Evolutionary conservation across 2,329 filamentous ascomycete species (phyloP).

Genomic region (Alternaria sp.): DNA sequence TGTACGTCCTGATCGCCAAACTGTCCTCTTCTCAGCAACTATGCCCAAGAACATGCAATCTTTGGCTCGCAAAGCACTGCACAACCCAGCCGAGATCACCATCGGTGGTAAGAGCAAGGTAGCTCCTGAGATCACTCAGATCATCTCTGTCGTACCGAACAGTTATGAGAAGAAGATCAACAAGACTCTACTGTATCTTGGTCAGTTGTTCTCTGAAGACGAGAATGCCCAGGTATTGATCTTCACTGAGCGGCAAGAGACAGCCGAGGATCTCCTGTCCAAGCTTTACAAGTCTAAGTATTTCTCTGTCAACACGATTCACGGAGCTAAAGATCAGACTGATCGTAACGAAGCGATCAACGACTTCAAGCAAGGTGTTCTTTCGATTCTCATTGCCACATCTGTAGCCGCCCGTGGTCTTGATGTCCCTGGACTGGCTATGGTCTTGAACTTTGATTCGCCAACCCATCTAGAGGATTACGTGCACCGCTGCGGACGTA

Average conservation of each 20-base stretch:
- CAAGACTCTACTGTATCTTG: constrained; percentile 83
- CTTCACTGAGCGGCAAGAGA: constrained; percentile 91
- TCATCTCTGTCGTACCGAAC: constrained; percentile 72
- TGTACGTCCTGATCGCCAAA: constrained; percentile 89
- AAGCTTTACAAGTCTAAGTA: constrained; percentile 42
- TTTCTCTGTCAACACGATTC: constrained; percentile 69
- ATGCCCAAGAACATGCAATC: constrained; percentile 94
- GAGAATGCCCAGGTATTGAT: constrained; percentile 90
- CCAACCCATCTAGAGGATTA: constrained; percentile 97
- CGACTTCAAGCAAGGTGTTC: constrained; percentile 68
- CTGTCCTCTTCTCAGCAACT: constrained; percentile 93
- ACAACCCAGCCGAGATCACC: constrained; percentile 85
- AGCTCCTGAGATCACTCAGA: constrained; percentile 79
- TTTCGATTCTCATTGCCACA: constrained; percentile 90
- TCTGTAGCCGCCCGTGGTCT: constrained; percentile 94
- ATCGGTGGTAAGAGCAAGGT: constrained; percentile 83
- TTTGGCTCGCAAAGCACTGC: constrained; percentile 85
- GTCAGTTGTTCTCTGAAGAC: constrained; percentile 83
- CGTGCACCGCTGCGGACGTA: constrained; percentile 91
- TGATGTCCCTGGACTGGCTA: constrained; percentile 93
- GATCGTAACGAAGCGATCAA: constrained; percentile 45
- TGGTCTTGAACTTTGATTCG: constrained; percentile 94
- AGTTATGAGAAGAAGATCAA: constrained; percentile 78
- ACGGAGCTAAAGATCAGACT: constrained; percentile 71
- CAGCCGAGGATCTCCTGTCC: constrained; percentile 51